Base-by-base conservation (phyloP, 208 protist genomes). In the Zelonia costaricensis region DNA sequence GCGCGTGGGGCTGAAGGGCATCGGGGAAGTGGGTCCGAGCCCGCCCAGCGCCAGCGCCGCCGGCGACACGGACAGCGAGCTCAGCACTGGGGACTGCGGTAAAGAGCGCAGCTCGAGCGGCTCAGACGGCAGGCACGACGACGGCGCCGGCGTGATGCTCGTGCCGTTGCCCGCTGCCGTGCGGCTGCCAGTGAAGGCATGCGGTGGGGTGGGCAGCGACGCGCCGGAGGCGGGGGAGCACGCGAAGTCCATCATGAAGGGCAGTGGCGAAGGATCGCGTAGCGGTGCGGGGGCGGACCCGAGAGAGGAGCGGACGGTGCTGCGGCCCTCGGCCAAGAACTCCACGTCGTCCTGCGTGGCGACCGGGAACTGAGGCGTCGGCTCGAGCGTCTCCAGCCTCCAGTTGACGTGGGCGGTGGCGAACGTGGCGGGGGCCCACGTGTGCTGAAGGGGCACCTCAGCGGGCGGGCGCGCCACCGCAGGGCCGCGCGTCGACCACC, bases 91-190 rank as follows among this genome's bases (percentile, higher is more conserved):
- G 4, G 43, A 46, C 39, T 4, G 38, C 55, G 38, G 23, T 9
- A 49, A 27, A 22, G 55, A 49, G 3, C 35, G 27, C 55, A 22
- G 25, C 38, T 49, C 40, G 12, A 36, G 33, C 4, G 55, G 16
- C 39, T 40, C 27, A 7, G 55, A 61, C 13, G 55, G 38, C 40
- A 49, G n/a, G 28, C 40, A 39, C 10, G 55, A 49, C 18, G 42
- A 46, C 18, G 18, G 30, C n/a, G 38, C 28, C 28, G 55, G 39
- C 27, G 43, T 46, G 40, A 44, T 20, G 42, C 18, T 27, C 8
- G 27, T 5, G 6, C 30, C 55, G n/a, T 31, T 49, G 39, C 28
- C 55, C 18, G 43, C 5, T 25, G 15, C 30, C 9, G 18, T 15
- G 16, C 28, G 40, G 22, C 22, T 35, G 1, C 23, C 55, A 13